A percentile compares a stretch with the other conserved stretches of the same genome.
These are phyloP conservation scores for Cystobasidium sp. DNA, from an alignment of 1,284 basidiomycete genomes.

Conservation along the genomic window DNA sequence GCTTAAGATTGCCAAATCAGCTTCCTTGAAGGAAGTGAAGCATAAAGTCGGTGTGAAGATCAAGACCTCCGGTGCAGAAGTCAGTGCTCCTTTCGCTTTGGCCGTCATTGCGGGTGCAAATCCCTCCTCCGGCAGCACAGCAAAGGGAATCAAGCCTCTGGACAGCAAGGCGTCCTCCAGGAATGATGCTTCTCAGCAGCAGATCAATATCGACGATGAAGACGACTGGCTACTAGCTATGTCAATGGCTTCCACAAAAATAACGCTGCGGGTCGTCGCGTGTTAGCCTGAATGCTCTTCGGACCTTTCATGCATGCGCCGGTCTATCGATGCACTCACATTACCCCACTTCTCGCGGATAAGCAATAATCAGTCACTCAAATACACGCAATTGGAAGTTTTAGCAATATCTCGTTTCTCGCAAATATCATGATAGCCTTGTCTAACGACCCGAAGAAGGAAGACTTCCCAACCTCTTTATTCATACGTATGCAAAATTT, in stretches of 20 bases:
- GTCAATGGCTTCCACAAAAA: conserved; percentile 15
- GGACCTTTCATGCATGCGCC: too few species aligned
- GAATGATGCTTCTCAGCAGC: background rate
- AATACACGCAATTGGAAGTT: too few species aligned
- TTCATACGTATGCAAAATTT: too few species aligned
- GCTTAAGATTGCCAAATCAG: conserved; percentile 33
- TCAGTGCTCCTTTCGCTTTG: conserved; percentile 8
- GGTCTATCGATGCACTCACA: too few species aligned
- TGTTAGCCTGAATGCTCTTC: background rate
- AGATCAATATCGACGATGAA: conserved; percentile 30
- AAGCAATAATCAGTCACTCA: too few species aligned
- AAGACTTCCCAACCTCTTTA: too few species aligned
- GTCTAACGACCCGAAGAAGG: too few species aligned
- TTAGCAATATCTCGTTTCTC: too few species aligned
- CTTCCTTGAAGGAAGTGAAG: conserved; percentile 23
- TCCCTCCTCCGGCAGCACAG: conserved; percentile 1
- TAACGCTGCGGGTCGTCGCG: conserved; percentile 22
- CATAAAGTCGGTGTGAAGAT: conserved; percentile 15
- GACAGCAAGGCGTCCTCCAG: background rate
- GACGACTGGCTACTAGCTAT: conserved; percentile 38
- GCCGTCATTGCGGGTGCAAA: conserved; percentile 7
- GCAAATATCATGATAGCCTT: too few species aligned
- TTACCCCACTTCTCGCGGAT: too few species aligned
- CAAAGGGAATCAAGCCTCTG: conserved; percentile 15
- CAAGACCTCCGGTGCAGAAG: conserved; percentile 22